These are phyloP conservation scores for Emmonsia crescens DNA, from an alignment of 2,329 filamentous ascomycete genomes.

Conservation along the genomic window DNA sequence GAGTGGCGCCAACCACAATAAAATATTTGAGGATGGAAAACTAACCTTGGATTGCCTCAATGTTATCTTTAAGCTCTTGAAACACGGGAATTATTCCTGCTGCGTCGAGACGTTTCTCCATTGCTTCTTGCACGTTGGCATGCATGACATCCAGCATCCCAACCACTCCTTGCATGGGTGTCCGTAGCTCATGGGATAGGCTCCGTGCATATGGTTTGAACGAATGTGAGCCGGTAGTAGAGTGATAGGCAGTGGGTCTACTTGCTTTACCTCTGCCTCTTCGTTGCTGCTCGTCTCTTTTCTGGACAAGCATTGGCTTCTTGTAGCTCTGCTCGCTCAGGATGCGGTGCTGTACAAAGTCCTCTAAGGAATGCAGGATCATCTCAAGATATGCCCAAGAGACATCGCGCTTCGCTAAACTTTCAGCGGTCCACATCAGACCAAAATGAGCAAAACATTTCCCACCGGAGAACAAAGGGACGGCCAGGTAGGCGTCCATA, in stretches of 20 bases:
- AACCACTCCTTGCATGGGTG: constrained; percentile 65
- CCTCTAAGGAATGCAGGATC: constrained; percentile 57
- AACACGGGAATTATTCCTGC: constrained; percentile 44
- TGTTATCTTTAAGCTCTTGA: constrained; percentile 54
- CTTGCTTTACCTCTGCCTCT: constrained; percentile 20
- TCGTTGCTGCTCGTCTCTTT: constrained; percentile 39
- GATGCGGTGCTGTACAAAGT: constrained; percentile 47
- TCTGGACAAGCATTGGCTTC: neutral
- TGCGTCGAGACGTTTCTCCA: constrained; percentile 43
- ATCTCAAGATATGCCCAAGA: constrained; percentile 59
- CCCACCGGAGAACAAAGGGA: constrained; percentile 54
- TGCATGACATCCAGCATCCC: constrained; percentile 70
- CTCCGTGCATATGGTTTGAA: constrained; percentile 62
- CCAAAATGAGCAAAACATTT: constrained; percentile 61
- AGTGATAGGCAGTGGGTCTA: constrained; percentile 17
- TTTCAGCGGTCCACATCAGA: constrained; percentile 58
- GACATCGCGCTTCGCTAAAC: constrained; percentile 44
- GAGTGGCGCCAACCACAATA: neutral
- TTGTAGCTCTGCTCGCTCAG: constrained; percentile 1
- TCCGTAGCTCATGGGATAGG: constrained; percentile 60
- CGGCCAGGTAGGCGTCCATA: constrained; percentile 55
- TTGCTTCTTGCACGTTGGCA: constrained; percentile 57
- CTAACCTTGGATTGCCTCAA: constrained; percentile 58
- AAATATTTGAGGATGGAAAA: constrained; percentile 1
- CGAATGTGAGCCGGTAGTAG: constrained; percentile 22